Conservation (phyloP, 2,329 filamentous ascomycete species). For the Parastagonospora nodorum region DNA sequence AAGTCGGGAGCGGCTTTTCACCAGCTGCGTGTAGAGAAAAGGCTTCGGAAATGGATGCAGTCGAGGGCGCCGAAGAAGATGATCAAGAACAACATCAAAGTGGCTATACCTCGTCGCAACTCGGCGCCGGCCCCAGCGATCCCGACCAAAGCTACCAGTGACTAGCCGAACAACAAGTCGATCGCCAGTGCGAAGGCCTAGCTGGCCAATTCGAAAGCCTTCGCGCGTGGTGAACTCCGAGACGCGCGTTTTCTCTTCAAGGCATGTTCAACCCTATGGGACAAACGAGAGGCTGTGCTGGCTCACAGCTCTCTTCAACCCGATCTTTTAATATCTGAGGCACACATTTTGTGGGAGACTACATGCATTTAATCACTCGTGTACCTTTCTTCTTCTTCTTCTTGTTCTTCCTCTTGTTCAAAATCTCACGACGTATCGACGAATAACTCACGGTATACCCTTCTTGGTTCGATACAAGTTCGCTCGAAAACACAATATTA, state of each 20-base stretch:
- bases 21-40: conserved; percentile 86
- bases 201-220: conserved; percentile 30
- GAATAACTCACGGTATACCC: conserved; percentile 33
- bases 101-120: conserved; percentile 39
- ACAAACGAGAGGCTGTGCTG: conserved; percentile 35
- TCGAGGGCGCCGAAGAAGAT: conserved; percentile 32
- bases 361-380: conserved; percentile 33
- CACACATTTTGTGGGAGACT: conserved; percentile 14
- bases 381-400: background rate
- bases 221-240: conserved; percentile 30
- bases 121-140: conserved; percentile 39
- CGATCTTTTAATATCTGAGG: conserved; percentile 9
- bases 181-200: conserved; percentile 12
- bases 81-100: conserved; percentile 29
- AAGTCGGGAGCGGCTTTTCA: conserved; percentile 88
- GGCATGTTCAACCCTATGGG: conserved; percentile 4
- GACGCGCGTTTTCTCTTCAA: conserved; percentile 5
- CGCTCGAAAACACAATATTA: conserved; percentile 16
- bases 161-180: conserved; percentile 35
- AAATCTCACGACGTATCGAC: conserved; percentile 36
- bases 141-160: conserved; percentile 40
- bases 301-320: conserved; percentile 30
- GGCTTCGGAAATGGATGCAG: conserved; percentile 63
- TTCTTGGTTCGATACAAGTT: conserved; percentile 27
- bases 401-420: conserved; percentile 13